Evolutionary conservation across 2,329 filamentous ascomycete genomes (phyloP).

Genomic region (Pseudodiploospora longispora): DNA sequence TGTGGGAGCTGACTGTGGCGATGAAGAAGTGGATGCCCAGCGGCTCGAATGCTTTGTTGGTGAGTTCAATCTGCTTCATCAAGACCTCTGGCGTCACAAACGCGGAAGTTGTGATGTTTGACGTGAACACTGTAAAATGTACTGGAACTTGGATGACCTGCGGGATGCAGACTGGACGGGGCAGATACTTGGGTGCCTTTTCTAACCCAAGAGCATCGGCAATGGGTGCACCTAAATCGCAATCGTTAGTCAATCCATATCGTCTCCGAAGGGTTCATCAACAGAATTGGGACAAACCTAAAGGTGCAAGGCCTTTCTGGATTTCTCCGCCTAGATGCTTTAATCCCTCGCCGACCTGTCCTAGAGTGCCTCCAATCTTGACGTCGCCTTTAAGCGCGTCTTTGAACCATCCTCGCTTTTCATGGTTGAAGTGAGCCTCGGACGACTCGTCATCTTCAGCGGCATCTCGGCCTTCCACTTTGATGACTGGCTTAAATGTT

Average conservation of each 20-base stretch:
- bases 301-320: background rate
- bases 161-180: background rate
- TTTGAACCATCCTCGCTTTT: no score
- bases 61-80: background rate
- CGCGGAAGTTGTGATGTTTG: slow-evolving; percentile 1
- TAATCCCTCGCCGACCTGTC: background rate
- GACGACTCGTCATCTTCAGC: background rate
- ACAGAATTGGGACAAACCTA: background rate
- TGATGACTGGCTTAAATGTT: no score
- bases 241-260: background rate
- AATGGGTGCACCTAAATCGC: background rate
- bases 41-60: slow-evolving; percentile 1
- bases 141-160: background rate
- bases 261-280: background rate
- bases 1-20: background rate
- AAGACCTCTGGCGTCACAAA: background rate
- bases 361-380: background rate
- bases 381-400: no score
- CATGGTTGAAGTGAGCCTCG: no score
- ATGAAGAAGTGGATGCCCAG: slow-evolving; percentile 1
- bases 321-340: background rate
- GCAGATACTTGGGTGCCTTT: background rate
- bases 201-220: background rate
- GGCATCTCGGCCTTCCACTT: background rate
- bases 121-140: slow-evolving; percentile 1